Evolutionary conservation across 208 protist genomes (phyloP).

Genomic region (Trypanosoma cruzi): DNA sequence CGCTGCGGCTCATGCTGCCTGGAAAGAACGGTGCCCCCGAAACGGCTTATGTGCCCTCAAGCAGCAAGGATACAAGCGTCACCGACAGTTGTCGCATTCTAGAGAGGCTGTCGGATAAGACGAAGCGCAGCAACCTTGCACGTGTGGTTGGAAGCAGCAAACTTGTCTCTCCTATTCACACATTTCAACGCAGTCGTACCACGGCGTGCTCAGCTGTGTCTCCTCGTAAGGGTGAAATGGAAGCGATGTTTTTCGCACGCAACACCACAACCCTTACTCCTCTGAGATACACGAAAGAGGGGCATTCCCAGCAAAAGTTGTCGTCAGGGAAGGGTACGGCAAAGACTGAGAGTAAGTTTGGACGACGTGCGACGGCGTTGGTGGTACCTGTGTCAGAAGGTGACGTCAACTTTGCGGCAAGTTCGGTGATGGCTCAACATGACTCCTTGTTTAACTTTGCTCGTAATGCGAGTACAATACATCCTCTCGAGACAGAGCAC

Average conservation of each 20-base stretch:
- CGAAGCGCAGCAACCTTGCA: conserved; percentile 49
- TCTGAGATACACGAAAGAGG: not conserved
- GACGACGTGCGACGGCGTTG: conserved; percentile 37
- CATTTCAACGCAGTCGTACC: conserved; percentile 38
- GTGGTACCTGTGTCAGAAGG: conserved; percentile 57
- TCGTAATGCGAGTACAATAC: conserved; percentile 36
- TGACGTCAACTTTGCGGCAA: conserved; percentile 57
- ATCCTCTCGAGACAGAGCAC: not conserved
- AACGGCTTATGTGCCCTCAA: conserved; percentile 26
- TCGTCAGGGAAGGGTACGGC: not conserved
- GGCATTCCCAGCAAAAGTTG: not conserved
- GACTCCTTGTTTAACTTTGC: conserved; percentile 56
- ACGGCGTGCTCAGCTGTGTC: conserved; percentile 17
- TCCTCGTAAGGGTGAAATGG: conserved; percentile 1
- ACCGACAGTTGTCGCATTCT: conserved; percentile 54
- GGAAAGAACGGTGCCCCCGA: conserved; percentile 40
- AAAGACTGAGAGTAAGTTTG: conserved; percentile 11
- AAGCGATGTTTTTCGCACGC: not conserved
- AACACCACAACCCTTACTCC: conserved; percentile 4
- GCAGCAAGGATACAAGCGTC: conserved; percentile 35
- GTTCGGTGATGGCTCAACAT: conserved; percentile 46
- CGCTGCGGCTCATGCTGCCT: conserved; percentile 49
- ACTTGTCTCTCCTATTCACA: conserved; percentile 3
- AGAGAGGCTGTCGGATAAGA: conserved; percentile 32
- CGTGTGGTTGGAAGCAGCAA: conserved; percentile 31